Base-by-base conservation (phyloP, 768 basidiomycete genomes). In the Macrolepiota dolichaula region DNA sequence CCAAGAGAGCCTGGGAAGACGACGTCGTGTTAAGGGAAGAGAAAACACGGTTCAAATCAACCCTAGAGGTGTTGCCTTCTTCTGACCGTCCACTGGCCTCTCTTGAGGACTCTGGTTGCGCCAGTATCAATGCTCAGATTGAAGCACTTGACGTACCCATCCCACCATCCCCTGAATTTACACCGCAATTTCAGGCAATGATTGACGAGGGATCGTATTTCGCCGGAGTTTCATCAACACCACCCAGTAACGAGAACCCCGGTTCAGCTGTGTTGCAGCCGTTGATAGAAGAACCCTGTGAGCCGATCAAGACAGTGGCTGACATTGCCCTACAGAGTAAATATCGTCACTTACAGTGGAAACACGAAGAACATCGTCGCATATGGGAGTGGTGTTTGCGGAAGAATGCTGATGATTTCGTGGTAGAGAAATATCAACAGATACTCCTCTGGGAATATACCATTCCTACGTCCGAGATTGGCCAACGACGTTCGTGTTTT, bases 321-420 rank as follows among this genome's bases (percentile, higher is more conserved):
- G 92, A 95, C 66, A 92, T 97, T 51, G 74, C 80, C 11, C 75
- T 87, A 38, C 89, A 95, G 68, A 93, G 92, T 68, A 82, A 79
- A 19, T 83, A 91, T 42, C 83, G 81, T 51, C 77, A 85, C 38
- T 74, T 91, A 40, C 87, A 89, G 70, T 88, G 87, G 79, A 87
- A 88, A 65, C 91, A 95, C 59, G 88, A 89, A 65, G 94, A 96
- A 66, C 90, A 93, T 64, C 83, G 90, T 38, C 87, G 92, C 46
- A 85, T 96, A 29, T 98, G 96, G 95, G 92, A 94, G 67, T 97
- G 94, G 95, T 96, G 96, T 69, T 76, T 92, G 11, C 85, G 91
- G 53, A 91, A 93, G 74, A 94, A 95, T 69, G 70, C 77, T 12
- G 92, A 94, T 68, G 90, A 92, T 68, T 89, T 98, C 67, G 84